Percentiles rank a stretch among this genome's conserved stretches.
phyloP scores from a whole-genome alignment of 768 basidiomycete species.

The Leucocoprinus birnbaumii region DNA sequence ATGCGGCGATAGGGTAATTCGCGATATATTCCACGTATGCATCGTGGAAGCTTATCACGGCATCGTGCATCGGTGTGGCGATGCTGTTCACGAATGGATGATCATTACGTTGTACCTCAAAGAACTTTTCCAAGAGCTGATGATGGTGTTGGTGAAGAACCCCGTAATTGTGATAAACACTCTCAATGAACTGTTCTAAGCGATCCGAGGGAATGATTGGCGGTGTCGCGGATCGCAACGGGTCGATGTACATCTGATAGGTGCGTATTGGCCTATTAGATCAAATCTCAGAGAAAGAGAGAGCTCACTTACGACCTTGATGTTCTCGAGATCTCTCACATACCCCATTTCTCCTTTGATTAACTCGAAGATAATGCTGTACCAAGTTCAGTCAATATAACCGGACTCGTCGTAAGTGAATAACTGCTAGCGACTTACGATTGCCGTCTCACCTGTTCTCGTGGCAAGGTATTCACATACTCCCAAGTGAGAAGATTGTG shows the following conservation, averaged over 20 bases:
- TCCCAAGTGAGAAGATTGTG: conserved; percentile 77
- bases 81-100: conserved; percentile 77
- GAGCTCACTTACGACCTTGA: conserved; percentile 57
- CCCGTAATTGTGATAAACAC: conserved; percentile 87
- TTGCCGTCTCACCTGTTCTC: conserved; percentile 62
- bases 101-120: conserved; percentile 86
- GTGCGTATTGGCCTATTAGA: neutral
- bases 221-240: conserved; percentile 68
- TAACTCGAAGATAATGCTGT: conserved; percentile 87
- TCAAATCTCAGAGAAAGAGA: neutral
- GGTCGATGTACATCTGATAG: conserved; percentile 22
- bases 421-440: neutral
- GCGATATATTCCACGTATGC: conserved; percentile 92
- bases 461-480: conserved; percentile 51
- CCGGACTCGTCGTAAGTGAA: neutral
- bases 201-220: conserved; percentile 73
- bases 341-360: conserved; percentile 97
- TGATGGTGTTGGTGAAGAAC: conserved; percentile 76
- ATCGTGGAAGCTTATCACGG: conserved; percentile 88
- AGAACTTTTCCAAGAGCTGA: conserved; percentile 73
- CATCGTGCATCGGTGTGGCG: conserved; percentile 83
- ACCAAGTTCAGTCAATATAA: neutral
- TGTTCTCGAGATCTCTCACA: conserved; percentile 86
- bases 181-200: conserved; percentile 73
- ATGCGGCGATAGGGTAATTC: conserved; percentile 91